Evolutionary conservation across 345 rosid species (phyloP).

Genomic region (Hibiscus mutabilis): DNA sequence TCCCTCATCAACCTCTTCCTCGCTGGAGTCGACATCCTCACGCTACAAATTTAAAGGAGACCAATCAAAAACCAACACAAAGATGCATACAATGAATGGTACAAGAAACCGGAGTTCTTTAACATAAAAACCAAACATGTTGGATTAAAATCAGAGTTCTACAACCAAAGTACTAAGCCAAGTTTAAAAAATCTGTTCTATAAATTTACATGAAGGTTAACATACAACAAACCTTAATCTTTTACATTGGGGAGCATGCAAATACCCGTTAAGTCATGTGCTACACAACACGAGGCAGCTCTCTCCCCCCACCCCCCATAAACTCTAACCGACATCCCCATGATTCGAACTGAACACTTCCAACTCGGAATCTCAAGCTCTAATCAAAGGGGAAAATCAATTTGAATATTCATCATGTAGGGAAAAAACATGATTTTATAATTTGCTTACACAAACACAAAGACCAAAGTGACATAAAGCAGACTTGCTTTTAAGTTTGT

Average conservation of each 20-base stretch:
- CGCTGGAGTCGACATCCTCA: constrained; percentile 56
- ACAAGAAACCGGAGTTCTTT: not conserved
- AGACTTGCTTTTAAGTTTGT: too few species aligned
- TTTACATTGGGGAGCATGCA: not conserved
- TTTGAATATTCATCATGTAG: not conserved
- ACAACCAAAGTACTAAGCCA: not conserved
- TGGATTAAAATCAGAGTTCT: not conserved
- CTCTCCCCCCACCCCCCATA: not conserved
- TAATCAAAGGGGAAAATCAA: not conserved
- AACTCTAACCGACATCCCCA: not conserved
- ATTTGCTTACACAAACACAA: too few species aligned
- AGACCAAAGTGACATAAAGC: too few species aligned
- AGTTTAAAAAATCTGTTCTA: not conserved
- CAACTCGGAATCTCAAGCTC: not conserved
- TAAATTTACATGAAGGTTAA: not conserved
- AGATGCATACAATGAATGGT: not conserved
- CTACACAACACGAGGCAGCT: not conserved
- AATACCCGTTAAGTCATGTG: not conserved
- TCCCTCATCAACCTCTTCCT: too few species aligned
- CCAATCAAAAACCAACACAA: not conserved
- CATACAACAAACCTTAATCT: not conserved
- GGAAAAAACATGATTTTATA: too few species aligned
- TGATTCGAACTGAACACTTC: not conserved
- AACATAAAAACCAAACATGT: not conserved
- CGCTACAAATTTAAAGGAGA: constrained; percentile 16